Conservation (phyloP, 2,329 filamentous ascomycete genomes). For the Fusarium nisikadoi region DNA sequence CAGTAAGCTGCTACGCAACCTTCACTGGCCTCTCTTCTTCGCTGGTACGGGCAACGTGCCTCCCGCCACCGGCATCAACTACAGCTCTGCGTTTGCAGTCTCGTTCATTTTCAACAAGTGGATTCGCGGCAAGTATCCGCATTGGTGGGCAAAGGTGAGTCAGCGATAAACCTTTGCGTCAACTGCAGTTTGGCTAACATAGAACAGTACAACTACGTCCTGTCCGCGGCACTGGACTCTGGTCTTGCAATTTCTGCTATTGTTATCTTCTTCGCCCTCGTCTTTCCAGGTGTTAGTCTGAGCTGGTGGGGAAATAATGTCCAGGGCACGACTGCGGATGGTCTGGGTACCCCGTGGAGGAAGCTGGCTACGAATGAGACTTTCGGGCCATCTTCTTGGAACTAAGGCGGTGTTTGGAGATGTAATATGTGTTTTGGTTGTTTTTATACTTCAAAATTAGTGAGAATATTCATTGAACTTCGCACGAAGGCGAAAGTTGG, state of each 20-base stretch:
- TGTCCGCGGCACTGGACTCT: background rate
- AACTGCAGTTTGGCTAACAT: background rate
- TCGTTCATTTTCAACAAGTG: conserved; percentile 8
- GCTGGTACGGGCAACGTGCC: background rate
- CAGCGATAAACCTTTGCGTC: too few relatives aligned
- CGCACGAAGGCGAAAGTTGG: fast-evolving
- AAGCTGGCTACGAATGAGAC: background rate
- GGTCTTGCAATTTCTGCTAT: background rate
- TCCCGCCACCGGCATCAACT: background rate
- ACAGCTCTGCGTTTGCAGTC: background rate
- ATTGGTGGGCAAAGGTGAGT: conserved; percentile 11
- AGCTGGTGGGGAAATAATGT: conserved; percentile 8
- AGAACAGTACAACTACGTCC: background rate
- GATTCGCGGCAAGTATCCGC: background rate
- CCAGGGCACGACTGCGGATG: background rate
- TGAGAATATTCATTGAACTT: too few relatives aligned
- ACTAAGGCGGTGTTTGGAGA: background rate
- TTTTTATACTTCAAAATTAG: too few relatives aligned
- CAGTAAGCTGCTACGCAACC: background rate
- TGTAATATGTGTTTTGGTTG: too few relatives aligned
- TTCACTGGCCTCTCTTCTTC: conserved; percentile 10
- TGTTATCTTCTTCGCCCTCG: background rate
- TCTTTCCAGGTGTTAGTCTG: background rate
- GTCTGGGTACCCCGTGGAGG: background rate
- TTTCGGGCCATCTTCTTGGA: background rate